phyloP scores from a whole-genome alignment of 2,329 filamentous ascomycete genomes.

The Teratosphaeria destructans region DNA sequence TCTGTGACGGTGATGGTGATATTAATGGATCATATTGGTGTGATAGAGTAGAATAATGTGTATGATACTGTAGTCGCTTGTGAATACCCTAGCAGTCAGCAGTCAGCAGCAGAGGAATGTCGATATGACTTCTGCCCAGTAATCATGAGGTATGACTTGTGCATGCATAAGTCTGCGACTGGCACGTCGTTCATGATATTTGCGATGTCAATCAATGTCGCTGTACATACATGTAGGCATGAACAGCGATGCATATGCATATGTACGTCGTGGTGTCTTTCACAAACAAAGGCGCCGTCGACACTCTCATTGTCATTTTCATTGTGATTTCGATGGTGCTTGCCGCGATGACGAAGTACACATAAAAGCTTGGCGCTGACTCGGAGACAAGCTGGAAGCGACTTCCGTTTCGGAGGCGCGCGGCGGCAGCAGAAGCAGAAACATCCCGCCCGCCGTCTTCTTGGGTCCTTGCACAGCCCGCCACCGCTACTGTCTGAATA shows the following conservation, averaged over 20 bases:
- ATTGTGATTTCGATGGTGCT: neutral
- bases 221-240: neutral
- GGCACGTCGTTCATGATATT: neutral
- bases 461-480: no score
- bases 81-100: no score
- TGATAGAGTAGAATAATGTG: neutral
- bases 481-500: no score
- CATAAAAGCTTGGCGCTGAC: neutral
- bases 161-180: no score
- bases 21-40: neutral
- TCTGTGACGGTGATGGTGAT: neutral
- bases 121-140: no score
- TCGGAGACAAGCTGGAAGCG: neutral
- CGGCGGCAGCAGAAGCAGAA: neutral
- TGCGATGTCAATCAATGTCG: neutral
- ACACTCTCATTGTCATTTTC: neutral
- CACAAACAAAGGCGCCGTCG: neutral
- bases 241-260: neutral
- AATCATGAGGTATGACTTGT: no score
- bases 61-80: no score
- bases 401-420: neutral
- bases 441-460: neutral
- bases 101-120: no score
- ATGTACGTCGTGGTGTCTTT: neutral
- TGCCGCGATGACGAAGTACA: neutral